Base-by-base conservation (phyloP, 495 filamentous ascomycete species). In the Lepidopterella palustris region DNA sequence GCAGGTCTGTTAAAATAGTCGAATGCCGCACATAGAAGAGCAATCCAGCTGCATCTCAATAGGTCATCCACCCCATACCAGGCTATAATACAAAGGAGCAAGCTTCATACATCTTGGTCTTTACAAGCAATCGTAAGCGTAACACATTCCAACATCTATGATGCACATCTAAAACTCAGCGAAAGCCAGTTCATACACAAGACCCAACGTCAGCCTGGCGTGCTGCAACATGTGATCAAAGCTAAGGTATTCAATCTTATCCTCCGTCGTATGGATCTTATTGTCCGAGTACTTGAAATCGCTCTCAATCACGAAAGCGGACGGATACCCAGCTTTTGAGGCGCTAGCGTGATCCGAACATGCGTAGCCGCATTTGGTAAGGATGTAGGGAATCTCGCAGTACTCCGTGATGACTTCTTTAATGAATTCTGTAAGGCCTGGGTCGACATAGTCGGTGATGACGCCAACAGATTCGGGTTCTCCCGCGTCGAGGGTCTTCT, bases 181-280 rank as follows among this genome's bases (percentile, higher is more conserved):
- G 73, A 87, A 84, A 2, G 84, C 91, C 60, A 96, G 73, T 78
- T 99, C 93, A 68, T 95, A 95, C 13, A 84, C 91, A 66, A 97
- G 83, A 1, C 85, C 89, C 53, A 97, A 76, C 24, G 90, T 96
- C 81, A 99, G 78, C 72, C 87, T 87, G 0, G 91, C 93, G 72
- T 99, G 93, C 76, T 99, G 88, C 55, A 96, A 78, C 93, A 99
- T 99, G 72, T 99, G 93, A 69, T 95, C 88, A 69, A 97, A 97
- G 69, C 85, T 90, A 57, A 99, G 77, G 63, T 88, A 89, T 70
- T 93, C 82, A 65, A 97, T 87, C 70, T 80, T 78, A 71, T 99
- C 93, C 51, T 95, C 88, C 1, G 89, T 89, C 23, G 87, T 87
- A 73, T 97, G 95, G 66, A 98, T 96, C 63, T 90, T 84, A 72